Conservation (phyloP, 768 basidiomycete species). For the Coprinellus micaceus region DNA sequence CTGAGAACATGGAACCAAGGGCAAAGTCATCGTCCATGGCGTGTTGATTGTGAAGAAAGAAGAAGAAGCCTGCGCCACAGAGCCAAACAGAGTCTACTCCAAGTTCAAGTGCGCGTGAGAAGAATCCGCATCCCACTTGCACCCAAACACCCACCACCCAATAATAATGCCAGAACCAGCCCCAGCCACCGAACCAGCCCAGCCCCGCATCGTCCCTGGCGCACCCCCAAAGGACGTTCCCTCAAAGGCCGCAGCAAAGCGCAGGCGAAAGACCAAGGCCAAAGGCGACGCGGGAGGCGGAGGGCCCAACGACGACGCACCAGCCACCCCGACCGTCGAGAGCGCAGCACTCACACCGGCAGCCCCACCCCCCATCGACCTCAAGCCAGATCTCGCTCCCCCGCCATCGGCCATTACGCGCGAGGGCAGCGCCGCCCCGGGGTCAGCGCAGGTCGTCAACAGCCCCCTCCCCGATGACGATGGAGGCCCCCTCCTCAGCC, state of each 20-base stretch:
- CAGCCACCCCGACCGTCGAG: slow-evolving; percentile 34
- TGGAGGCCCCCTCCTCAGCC: slow-evolving; percentile 42
- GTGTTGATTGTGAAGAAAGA: slow-evolving; percentile 19
- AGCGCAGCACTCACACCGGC: slow-evolving; percentile 46
- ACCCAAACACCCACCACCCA: not conserved
- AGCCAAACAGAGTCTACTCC: not conserved
- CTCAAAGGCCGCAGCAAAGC: slow-evolving; percentile 58
- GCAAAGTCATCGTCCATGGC: slow-evolving; percentile 27
- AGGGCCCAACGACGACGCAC: slow-evolving; percentile 39
- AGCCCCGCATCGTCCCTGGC: slow-evolving; percentile 66
- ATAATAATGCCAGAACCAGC: slow-evolving; percentile 34
- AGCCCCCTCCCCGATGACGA: slow-evolving; percentile 45
- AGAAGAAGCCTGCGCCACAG: not conserved
- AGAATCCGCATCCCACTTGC: not conserved
- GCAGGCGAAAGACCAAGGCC: slow-evolving; percentile 49
- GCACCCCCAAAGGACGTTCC: slow-evolving; percentile 60
- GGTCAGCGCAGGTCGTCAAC: slow-evolving; percentile 40
- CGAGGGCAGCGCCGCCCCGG: slow-evolving; percentile 32
- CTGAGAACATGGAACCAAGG: slow-evolving; percentile 9
- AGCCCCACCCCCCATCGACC: slow-evolving; percentile 47
- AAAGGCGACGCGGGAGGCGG: slow-evolving; percentile 43
- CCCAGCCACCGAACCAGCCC: slow-evolving; percentile 15
- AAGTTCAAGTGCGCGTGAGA: not conserved
- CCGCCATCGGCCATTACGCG: slow-evolving; percentile 1
- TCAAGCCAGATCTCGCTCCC: slow-evolving; percentile 40